Evolutionary conservation across 176 grass and related monocot species (phyloP), one percentile per base, ranked within the genome.

Genomic region (Microstegium vimineum): DNA sequence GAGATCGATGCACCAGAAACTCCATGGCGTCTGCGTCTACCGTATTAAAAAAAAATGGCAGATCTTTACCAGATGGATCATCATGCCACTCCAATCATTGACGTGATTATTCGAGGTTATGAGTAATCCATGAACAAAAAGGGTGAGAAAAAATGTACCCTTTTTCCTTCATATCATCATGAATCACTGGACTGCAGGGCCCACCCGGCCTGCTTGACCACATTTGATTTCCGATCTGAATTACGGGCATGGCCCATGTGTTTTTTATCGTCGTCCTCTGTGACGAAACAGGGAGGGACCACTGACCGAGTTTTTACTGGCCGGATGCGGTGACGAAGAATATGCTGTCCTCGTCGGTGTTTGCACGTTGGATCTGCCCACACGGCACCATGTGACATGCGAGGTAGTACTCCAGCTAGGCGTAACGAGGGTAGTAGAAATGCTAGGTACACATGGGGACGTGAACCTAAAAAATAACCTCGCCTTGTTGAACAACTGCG

Each of bases 11-110:
- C 30, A 62, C 51, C 14, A 62, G 10, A 77, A 71, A 71, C 49
- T 14, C 14, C 35, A 60, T 5, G 56, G 56, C 52, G 51, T 54
- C 27, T 28, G 56, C 52, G 51, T 54, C 27, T 28, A 3, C 30
- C 20, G 11, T 37, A 40, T 15, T 27, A 12, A 60, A 61, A 71
- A 73, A 72, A 18, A 56, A 10, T 35, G 28, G 38, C 28, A 82
- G 1, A 16, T 27, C 40, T 13, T 27, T 82, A n/a, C 18, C 80
- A 32, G 22, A 68, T 72, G 10, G 16, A 20, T 41, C 51, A 47
- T 64, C 69, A 43, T 34, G 28, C 38, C 18, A 20, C 20, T 46
- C 41, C 80, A 82, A 82, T 82, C 40, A 82, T 74, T 49, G 80
- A 43, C 52, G 30, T 26, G 52, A 31, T 46, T 61, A 31, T 46